Base-by-base conservation (phyloP, 371 early-diverging fungal genomes). In the Circinella minor region DNA sequence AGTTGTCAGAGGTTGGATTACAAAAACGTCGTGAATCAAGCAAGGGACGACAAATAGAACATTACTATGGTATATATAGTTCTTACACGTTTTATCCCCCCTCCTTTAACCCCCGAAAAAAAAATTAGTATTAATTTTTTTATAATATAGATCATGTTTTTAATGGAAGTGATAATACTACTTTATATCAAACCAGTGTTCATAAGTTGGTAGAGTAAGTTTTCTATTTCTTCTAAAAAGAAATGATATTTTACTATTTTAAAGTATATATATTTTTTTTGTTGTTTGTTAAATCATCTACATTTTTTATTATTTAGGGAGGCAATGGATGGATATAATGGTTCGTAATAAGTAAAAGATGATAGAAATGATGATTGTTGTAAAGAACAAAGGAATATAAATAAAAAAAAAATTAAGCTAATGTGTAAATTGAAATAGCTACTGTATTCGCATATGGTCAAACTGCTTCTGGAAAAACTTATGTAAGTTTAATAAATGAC, bases 401-500 rank as follows among this genome's bases (percentile, higher is more conserved):
- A 15, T 0, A 47, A 47, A 15, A 11, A 1, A 47, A 11, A 9
- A 47, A 47, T 15, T 47, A 47, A 47, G 15, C 47, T 47, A 47
- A 15, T 3, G 9, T 15, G 47, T 11, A 47, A 11, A n/a, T 34
- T 60, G 14, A 61, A 48, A 46, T 65, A 90, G 91, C 89, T 9
- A 91, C 91, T 20, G 87, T 92, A 15, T 92, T 92, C 74, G 91
- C 91, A 2, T 93, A 91, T 84, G 93, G 93, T 3, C 94, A 94
- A 69, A 95, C 96, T 13, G 92, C 92, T 0, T 88, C 89, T 74
- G 94, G 96, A 36, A 96, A 95, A 73, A 94, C 95, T 17, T 85
- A 81, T 74, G 81, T 81, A 76, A 77, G 78, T 72, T 3, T 18
- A 11, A 34, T 27, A 27, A 27, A 27, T 27, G 27, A 27, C 27